These are phyloP conservation scores for Yamadazyma friedrichii DNA, from an alignment of 1,139 yeast species.

Conservation along the genomic window DNA sequence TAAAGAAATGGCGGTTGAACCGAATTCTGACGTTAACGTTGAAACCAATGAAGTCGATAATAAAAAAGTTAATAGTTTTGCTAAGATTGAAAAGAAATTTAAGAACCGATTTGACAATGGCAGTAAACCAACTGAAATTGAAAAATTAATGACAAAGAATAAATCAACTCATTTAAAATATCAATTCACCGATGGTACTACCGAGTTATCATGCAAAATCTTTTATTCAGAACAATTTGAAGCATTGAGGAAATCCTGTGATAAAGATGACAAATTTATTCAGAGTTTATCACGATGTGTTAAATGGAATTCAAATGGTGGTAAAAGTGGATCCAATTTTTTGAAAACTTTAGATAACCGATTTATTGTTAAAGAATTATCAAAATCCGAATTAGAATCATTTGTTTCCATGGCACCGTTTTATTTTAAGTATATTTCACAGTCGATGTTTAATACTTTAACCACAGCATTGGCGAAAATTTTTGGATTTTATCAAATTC, in stretches of 20 bases:
- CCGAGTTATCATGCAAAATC: conserved; percentile 86
- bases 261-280: conserved; percentile 70
- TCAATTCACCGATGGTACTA: conserved; percentile 87
- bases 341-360: conserved; percentile 89
- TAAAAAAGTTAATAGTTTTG: conserved; percentile 39
- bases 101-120: conserved; percentile 28
- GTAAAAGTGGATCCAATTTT: conserved; percentile 94
- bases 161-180: conserved; percentile 89
- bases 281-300: conserved; percentile 91
- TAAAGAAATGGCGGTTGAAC: conserved; percentile 34
- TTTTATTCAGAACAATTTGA: conserved; percentile 97
- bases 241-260: conserved; percentile 84
- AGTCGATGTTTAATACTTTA: conserved; percentile 89
- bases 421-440: conserved; percentile 94
- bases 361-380: conserved; percentile 83
- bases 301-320: conserved; percentile 95
- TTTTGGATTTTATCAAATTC: conserved; percentile 93
- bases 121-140: conserved; percentile 39
- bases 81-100: conserved; percentile 45
- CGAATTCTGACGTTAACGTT: conserved; percentile 15
- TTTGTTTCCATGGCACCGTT: conserved; percentile 95
- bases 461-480: conserved; percentile 94
- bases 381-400: conserved; percentile 87
- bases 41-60: conserved; percentile 25
- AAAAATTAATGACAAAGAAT: conserved; percentile 70